Evolutionary conservation across 169 alveolate species (phyloP).

Genomic region (Eimeria praecox): DNA sequence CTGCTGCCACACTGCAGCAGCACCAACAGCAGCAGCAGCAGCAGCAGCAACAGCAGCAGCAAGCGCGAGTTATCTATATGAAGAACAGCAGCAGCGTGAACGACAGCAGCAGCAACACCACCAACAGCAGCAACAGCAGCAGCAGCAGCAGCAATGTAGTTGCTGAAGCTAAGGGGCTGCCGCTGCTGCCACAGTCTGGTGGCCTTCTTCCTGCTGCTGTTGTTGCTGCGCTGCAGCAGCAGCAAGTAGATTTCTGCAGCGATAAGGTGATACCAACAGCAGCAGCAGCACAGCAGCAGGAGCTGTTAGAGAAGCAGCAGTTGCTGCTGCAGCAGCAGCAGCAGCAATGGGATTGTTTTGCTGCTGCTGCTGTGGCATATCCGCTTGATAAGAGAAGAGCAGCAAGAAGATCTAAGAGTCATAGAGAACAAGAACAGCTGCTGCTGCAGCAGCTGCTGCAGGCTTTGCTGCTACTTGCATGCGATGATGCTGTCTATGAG

Average conservation of each 20-base stretch:
- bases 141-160: constrained; percentile 3
- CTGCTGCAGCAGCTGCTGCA: constrained; percentile 69
- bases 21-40: constrained; percentile 23
- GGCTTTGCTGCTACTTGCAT: constrained; percentile 74
- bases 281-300: constrained; percentile 27
- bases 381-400: constrained; percentile 57
- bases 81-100: background rate
- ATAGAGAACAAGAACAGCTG: constrained; percentile 74
- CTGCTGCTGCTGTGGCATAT: constrained; percentile 58
- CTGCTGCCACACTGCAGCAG: constrained; percentile 42
- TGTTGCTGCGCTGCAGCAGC: constrained; percentile 53
- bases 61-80: constrained; percentile 20
- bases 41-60: constrained; percentile 39
- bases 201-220: constrained; percentile 42
- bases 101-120: background rate
- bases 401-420: constrained; percentile 62
- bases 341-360: constrained; percentile 65
- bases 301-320: constrained; percentile 28
- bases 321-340: constrained; percentile 46
- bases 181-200: constrained; percentile 62
- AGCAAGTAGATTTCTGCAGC: constrained; percentile 39
- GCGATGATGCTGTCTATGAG: constrained; percentile 73
- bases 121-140: background rate
- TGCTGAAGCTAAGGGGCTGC: constrained; percentile 23
- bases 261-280: constrained; percentile 36